Percentiles rank a stretch among this genome's conserved stretches.
Evolutionary conservation across 1,284 basidiomycete species (phyloP).

Genomic region (Paramarasmius palmivorus): DNA sequence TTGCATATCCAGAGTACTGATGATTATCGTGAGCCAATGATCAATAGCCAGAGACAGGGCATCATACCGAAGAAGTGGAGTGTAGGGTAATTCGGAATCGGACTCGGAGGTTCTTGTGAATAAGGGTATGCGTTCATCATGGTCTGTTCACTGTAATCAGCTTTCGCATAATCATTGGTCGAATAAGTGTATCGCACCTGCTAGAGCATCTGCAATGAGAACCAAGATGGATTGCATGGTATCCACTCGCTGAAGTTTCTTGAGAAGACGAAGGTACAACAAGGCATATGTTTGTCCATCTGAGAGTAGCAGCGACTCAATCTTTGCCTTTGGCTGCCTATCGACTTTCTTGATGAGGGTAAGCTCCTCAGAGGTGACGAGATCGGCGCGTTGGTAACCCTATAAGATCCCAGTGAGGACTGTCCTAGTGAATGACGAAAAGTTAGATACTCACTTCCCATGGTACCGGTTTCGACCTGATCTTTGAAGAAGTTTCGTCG

Average conservation of each 20-base stretch:
- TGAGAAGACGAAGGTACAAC: slow-evolving; percentile 90
- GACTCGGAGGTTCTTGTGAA: slow-evolving; percentile 61
- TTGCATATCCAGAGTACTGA: slow-evolving; percentile 78
- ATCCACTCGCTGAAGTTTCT: slow-evolving; percentile 91
- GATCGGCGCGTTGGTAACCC: slow-evolving; percentile 95
- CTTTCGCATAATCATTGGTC: not conserved
- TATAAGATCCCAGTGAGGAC: slow-evolving; percentile 32
- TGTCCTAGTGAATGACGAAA: not conserved
- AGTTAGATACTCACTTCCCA: slow-evolving; percentile 76
- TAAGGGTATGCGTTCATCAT: slow-evolving; percentile 76
- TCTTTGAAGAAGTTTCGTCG: slow-evolving; percentile 85
- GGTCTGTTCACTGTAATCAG: slow-evolving; percentile 40
- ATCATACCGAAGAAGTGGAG: slow-evolving; percentile 76
- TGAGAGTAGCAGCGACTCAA: slow-evolving; percentile 72
- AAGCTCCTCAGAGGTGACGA: slow-evolving; percentile 88
- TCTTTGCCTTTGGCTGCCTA: slow-evolving; percentile 74
- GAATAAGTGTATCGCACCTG: slow-evolving; percentile 48
- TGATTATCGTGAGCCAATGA: slow-evolving; percentile 8
- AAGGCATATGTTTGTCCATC: slow-evolving; percentile 83
- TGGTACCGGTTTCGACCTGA: slow-evolving; percentile 87
- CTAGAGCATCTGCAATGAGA: slow-evolving; percentile 87
- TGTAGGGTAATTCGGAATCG: slow-evolving; percentile 83
- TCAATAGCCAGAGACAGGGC: not conserved
- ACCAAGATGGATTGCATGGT: slow-evolving; percentile 94
- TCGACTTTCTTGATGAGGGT: slow-evolving; percentile 90